phyloP scores from a whole-genome alignment of 129 eudicot species.

The Lactuca saligna region DNA sequence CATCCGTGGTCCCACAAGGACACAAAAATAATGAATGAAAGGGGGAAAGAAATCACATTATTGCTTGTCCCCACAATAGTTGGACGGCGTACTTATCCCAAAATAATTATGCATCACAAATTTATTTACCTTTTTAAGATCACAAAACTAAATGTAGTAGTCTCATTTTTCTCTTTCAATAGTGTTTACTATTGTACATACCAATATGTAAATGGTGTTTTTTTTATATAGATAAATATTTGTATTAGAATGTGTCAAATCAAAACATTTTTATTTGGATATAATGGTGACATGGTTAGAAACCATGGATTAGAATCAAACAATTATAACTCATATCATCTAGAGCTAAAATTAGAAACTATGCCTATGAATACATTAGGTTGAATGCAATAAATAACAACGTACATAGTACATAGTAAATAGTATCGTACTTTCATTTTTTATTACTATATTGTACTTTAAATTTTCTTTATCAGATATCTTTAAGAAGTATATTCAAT shows the following conservation, averaged over 20 bases:
- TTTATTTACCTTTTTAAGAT: constrained; percentile 10
- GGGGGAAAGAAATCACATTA: constrained; percentile 16
- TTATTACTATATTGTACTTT: too few relatives aligned
- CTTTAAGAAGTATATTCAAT: too few relatives aligned
- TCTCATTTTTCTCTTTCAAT: constrained; percentile 12
- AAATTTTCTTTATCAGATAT: neutral
- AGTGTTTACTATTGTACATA: neutral
- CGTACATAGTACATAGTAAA: neutral
- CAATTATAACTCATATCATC: too few relatives aligned
- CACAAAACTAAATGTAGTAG: constrained; percentile 15
- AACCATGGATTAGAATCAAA: too few relatives aligned
- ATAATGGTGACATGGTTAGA: too few relatives aligned
- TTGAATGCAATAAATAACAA: neutral
- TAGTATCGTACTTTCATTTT: neutral
- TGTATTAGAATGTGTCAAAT: neutral
- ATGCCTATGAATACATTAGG: too few relatives aligned
- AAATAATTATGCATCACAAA: constrained; percentile 18
- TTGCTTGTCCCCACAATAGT: constrained; percentile 21
- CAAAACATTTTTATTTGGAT: neutral
- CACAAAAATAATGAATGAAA: constrained; percentile 21
- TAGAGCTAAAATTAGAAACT: too few relatives aligned
- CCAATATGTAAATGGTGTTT: neutral
- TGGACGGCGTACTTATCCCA: constrained; percentile 18
- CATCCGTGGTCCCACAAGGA: constrained; percentile 17
- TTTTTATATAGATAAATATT: too few relatives aligned